Conservation (phyloP, 1,139 yeast species). For the Kodamaea sp. region DNA sequence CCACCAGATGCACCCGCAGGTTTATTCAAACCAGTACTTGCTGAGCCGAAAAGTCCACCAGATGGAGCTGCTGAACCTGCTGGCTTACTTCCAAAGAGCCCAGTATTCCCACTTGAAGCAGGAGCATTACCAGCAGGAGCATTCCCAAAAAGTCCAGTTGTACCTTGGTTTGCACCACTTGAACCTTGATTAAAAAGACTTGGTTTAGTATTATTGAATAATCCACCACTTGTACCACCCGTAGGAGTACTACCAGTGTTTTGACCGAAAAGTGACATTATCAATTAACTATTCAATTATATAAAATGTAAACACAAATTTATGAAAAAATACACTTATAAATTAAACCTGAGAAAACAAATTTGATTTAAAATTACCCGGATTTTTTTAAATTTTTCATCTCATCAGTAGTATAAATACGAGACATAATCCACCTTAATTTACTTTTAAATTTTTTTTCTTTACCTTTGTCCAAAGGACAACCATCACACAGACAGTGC, state of each 20-base stretch:
- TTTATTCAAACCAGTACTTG: not conserved
- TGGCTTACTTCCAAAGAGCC: conserved; percentile 8
- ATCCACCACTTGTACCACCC: too few species aligned
- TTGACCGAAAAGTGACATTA: conserved; percentile 12
- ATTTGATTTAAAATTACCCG: conserved; percentile 12
- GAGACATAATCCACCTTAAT: not conserved
- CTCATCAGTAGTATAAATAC: conserved; percentile 3
- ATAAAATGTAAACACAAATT: conserved; percentile 3
- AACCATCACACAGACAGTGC: conserved; percentile 55
- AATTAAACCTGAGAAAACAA: conserved; percentile 8
- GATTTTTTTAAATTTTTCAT: conserved; percentile 3
- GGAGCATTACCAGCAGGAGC: conserved; percentile 6
- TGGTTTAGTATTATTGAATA: too few species aligned
- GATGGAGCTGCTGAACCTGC: conserved; percentile 2
- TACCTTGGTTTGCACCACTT: too few species aligned
- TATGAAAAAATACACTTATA: conserved; percentile 1
- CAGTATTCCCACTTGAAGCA: too few species aligned
- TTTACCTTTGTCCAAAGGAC: conserved; percentile 52
- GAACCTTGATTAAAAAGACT: not conserved
- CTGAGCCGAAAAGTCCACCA: conserved; percentile 5
- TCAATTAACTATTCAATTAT: not conserved
- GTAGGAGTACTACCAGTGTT: conserved; percentile 3
- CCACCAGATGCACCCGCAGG: not conserved
- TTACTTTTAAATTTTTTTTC: conserved; percentile 10
- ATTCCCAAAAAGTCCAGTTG: conserved; percentile 1